Base-by-base conservation (phyloP, 495 filamentous ascomycete species). In the Podospora fimiseda region DNA sequence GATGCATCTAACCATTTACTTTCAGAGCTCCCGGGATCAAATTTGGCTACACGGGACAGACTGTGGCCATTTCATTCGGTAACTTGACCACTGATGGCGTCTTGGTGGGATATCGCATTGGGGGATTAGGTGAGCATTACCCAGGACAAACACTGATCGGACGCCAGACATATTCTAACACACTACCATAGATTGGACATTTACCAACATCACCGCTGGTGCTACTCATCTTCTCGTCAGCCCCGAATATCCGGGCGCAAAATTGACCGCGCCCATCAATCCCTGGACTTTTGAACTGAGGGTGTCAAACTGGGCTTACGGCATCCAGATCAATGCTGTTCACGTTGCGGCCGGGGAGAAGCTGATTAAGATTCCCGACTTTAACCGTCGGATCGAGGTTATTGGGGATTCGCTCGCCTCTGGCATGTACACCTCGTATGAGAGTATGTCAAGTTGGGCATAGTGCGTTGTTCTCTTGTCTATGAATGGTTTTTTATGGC, bases 281-380 rank as follows among this genome's bases (percentile, higher is more conserved):
- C 75, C 73, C 0, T 68, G 66, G 14, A 74, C 69, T 0, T 79
- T 82, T 48, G 79, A 83, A 55, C 67, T 77, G 46, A 60, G 73
- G 61, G 82, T 85, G 9, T 82, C 84, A 1, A 86, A 87, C 55
- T 87, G 82, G 84, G 82, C 74, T 9, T 78, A 77, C 55, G 82
- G 82, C 43, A 73, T 86, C 9, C 83, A 87, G 59, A 76, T 87
- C 37, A 64, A 69, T 16, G 65, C 70, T 9, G 75, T 84, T 0
- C 80, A 84, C 42, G 72, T 82, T 1, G 72, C 68, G 2, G 55
- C 65, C 3, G 72, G 70, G 3, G 72, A 74, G 19, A 66, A 68
- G 20, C 63, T 87, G 1, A 60, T 77, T 60, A 77, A 79, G 54
- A 60, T 82, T 15, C 74, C 77, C 0, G 68, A 74, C 36, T 75